Evolutionary conservation across 2,329 filamentous ascomycete species (phyloP), one percentile per base, ranked within the genome.

Genomic region (Phialophora verrucosa): DNA sequence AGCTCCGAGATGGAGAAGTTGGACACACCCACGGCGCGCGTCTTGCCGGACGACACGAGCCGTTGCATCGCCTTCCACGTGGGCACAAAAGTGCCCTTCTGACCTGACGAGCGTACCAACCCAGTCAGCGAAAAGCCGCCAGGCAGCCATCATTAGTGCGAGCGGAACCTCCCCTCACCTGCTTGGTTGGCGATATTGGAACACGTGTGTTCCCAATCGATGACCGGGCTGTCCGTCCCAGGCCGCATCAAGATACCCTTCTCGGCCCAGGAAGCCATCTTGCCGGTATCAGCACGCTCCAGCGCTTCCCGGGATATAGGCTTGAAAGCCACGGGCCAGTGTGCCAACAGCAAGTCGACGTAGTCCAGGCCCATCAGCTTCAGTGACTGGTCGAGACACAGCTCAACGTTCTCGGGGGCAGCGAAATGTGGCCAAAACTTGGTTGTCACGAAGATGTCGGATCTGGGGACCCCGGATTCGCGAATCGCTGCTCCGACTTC

Each of bases 1-100:
- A 86, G 76, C 44, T 83, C 80, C 12, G 75, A 73, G n/a, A 83
- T 82, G 61, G 80, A 80, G 78, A 90, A 94, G 80, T 94, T 95
- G 73, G 89, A 91, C 14, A 95, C 88, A 59, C 91, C 91, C 71
- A 95, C 92, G 63, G 88, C 87, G 70, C 83, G 84, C 57, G 87
- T 88, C 67, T 85, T 85, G 69, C 90, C 90, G 1, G 85, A 84
- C 12, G 78, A 75, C 35, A 87, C 79, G 23, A 88, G 73, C 53
- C 85, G 85, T 75, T 88, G 84, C 82, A 93, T 87, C 32, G 85
- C 86, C 74, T 90, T 86, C 89, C 73, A 91, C 75, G 85, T 86
- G 42, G 77, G 75, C 70, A 80, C 77, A 56, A 69, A 70, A 55
- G 62, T 69, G 14, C 67, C 66, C 50, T 65, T 27, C 3, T 62